phyloP scores from a whole-genome alignment of 2,329 filamentous ascomycete genomes.

The Verticillium albo-atrum region DNA sequence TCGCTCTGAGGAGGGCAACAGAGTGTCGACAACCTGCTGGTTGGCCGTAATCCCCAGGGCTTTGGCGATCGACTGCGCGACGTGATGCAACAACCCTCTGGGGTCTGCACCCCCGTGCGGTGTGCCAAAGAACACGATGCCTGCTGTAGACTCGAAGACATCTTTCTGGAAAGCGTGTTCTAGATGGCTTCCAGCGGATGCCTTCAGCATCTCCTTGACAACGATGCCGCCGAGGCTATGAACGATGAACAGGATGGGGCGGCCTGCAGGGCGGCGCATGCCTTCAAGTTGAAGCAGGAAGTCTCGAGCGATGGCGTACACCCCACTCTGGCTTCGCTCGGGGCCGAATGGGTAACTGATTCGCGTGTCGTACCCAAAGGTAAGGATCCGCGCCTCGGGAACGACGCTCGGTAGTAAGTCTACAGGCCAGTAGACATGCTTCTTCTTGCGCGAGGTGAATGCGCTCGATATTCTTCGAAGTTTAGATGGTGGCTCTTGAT shows the following conservation, averaged over 20 bases:
- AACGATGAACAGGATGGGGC: constrained; percentile 20
- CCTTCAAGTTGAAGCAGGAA: constrained; percentile 27
- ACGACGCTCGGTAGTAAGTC: constrained; percentile 16
- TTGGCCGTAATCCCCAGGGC: constrained; percentile 20
- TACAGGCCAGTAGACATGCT: constrained; percentile 15
- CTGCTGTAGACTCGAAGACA: constrained; percentile 17
- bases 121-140: constrained; percentile 28
- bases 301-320: constrained; percentile 27
- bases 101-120: constrained; percentile 24
- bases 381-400: constrained; percentile 19
- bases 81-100: constrained; percentile 14
- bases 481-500: neutral
- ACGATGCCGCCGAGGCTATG: constrained; percentile 30
- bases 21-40: constrained; percentile 24
- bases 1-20: constrained; percentile 26
- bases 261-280: constrained; percentile 18
- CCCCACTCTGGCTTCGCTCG: constrained; percentile 18
- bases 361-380: constrained; percentile 24
- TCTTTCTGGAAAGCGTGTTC: constrained; percentile 3
- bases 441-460: neutral
- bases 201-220: constrained; percentile 19
- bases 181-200: constrained; percentile 5
- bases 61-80: constrained; percentile 10
- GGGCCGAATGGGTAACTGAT: constrained; percentile 17
- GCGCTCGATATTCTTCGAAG: neutral